Conservation (phyloP, 805 yeast species). For the Vanderwaltozyma tropicalis region DNA sequence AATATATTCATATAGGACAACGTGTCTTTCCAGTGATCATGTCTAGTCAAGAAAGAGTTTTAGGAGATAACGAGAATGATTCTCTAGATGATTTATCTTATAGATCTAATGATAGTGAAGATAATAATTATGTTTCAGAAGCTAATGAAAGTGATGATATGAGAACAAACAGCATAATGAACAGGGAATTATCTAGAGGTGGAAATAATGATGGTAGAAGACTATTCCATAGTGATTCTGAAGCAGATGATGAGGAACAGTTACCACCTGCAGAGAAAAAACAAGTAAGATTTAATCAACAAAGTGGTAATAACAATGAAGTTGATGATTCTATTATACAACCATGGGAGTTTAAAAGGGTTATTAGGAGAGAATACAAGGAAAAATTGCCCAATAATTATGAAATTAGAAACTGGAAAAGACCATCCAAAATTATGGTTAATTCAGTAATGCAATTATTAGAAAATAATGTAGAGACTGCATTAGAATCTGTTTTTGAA, state of each 20-base stretch:
- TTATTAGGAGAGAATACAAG: constrained; percentile 13
- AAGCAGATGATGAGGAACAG: background rate
- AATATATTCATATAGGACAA: background rate
- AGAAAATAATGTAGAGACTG: constrained; percentile 16
- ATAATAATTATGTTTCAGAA: constrained; percentile 3
- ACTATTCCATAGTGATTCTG: background rate
- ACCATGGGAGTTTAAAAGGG: constrained; percentile 22
- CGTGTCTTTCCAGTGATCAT: too few relatives aligned
- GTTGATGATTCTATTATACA: background rate
- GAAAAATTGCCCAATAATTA: constrained; percentile 13
- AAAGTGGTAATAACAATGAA: constrained; percentile 1
- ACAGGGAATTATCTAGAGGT: background rate
- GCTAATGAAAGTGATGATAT: constrained; percentile 3
- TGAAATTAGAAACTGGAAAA: constrained; percentile 18
- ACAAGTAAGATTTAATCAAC: background rate
- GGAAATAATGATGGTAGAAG: background rate
- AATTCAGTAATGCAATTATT: constrained; percentile 14
- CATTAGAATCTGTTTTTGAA: constrained; percentile 16
- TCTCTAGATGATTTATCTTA: constrained; percentile 3
- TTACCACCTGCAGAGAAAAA: background rate
- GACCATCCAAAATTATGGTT: constrained; percentile 12
- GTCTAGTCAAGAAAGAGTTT: constrained; percentile 1
- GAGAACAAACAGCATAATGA: constrained; percentile 6
- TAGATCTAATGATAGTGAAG: constrained; percentile 1
- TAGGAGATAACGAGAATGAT: constrained; percentile 4